These are phyloP conservation scores for Sarocladiaceae sp. DNA, from an alignment of 2,329 filamentous ascomycete species.

Conservation along the genomic window DNA sequence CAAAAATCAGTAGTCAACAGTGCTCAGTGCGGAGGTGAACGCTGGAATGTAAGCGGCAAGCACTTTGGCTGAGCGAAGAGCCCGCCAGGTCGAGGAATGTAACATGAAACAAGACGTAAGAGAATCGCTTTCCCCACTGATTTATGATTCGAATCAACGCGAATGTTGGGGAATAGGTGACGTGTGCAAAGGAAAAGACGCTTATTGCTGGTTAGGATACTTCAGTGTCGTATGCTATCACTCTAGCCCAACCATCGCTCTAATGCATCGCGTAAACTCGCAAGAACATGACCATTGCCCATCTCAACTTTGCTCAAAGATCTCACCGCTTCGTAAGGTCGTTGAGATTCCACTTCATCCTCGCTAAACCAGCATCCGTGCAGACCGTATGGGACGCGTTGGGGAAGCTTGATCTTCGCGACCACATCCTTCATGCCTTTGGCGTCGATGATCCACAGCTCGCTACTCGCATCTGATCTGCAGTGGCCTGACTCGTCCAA, in stretches of 20 bases:
- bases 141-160: too few species aligned
- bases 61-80: too few species aligned
- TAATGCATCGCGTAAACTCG: slow-evolving; percentile 3
- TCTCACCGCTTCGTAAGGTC: slow-evolving; percentile 14
- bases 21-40: too few species aligned
- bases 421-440: slow-evolving; percentile 54
- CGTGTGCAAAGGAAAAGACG: too few species aligned
- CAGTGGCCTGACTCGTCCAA: slow-evolving; percentile 44
- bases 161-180: too few species aligned
- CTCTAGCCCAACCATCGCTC: slow-evolving; percentile 9
- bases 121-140: too few species aligned
- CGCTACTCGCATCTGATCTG: slow-evolving; percentile 39
- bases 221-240: too few species aligned
- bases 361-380: slow-evolving; percentile 58
- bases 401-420: slow-evolving; percentile 52
- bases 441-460: slow-evolving; percentile 65
- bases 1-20: too few species aligned
- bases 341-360: slow-evolving; percentile 43
- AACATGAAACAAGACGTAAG: too few species aligned
- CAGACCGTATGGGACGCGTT: slow-evolving; percentile 63
- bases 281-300: background rate
- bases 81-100: too few species aligned
- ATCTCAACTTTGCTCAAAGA: background rate
- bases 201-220: too few species aligned
- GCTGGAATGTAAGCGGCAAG: too few species aligned